Conservation (phyloP, 2,329 filamentous ascomycete genomes). For the Cladosporium sp. region DNA sequence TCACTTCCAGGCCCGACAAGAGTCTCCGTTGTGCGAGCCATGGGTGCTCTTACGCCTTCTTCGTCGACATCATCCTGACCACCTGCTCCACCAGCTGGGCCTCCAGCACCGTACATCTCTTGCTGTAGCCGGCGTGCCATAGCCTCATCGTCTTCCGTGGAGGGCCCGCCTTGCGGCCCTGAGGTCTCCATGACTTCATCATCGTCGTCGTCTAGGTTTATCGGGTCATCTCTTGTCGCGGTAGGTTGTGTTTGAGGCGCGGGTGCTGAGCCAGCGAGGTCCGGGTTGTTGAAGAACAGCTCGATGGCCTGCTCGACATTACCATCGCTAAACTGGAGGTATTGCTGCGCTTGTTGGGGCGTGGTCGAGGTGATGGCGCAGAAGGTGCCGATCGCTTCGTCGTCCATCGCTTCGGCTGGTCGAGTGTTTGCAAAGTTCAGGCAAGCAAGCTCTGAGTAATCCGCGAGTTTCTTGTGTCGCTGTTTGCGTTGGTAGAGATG, state of each 20-base stretch:
- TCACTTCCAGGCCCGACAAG: constrained; percentile 69
- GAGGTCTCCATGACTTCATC: constrained; percentile 31
- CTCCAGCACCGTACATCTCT: constrained; percentile 68
- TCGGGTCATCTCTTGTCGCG: constrained; percentile 47
- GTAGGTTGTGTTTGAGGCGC: constrained; percentile 34
- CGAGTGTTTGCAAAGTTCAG: background rate
- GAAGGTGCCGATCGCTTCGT: constrained; percentile 69
- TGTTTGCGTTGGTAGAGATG: background rate
- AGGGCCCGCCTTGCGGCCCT: constrained; percentile 21
- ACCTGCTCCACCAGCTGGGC: constrained; percentile 40
- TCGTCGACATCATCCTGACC: constrained; percentile 36
- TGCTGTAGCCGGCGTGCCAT: constrained; percentile 91
- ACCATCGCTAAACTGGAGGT: constrained; percentile 78
- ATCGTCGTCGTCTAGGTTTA: constrained; percentile 72
- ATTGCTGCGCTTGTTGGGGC: constrained; percentile 71
- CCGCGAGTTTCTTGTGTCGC: background rate
- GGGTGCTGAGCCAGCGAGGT: constrained; percentile 36
- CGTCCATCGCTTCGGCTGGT: constrained; percentile 27
- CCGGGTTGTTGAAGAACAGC: constrained; percentile 82
- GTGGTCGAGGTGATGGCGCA: constrained; percentile 74
- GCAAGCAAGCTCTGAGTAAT: too few species aligned
- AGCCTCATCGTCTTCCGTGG: constrained; percentile 78
- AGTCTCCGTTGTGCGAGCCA: constrained; percentile 87
- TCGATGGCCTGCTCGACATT: constrained; percentile 82
- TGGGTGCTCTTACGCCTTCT: constrained; percentile 78